Conservation (phyloP, 345 rosid species). For the Firmiana major region DNA sequence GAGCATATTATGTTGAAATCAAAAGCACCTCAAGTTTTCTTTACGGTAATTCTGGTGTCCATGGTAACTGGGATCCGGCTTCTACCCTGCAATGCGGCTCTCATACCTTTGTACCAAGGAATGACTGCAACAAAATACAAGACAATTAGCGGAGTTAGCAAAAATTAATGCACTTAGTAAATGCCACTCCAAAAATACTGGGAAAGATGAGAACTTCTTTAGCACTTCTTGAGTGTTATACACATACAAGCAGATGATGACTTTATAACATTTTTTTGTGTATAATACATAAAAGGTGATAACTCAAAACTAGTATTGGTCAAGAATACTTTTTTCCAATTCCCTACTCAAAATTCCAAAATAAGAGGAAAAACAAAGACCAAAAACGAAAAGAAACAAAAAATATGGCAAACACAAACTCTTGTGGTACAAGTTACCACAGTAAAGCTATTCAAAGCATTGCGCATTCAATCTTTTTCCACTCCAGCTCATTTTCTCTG, state of each 20-base stretch:
- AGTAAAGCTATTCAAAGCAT: background rate
- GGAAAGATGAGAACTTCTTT: background rate
- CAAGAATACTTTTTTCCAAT: background rate
- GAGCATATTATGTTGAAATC: conserved; percentile 27
- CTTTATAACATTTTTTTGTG: background rate
- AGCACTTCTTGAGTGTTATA: background rate
- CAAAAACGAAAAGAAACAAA: too few relatives aligned
- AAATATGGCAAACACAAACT: background rate
- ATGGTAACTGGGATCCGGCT: background rate
- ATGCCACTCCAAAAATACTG: background rate
- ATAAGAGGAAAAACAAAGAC: background rate
- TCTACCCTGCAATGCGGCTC: conserved; percentile 4
- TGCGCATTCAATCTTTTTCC: background rate
- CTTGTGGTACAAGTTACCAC: background rate
- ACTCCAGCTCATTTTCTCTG: background rate
- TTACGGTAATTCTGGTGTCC: conserved; percentile 13
- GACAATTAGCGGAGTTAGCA: background rate
- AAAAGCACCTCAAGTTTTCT: conserved; percentile 29
- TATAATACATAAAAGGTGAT: background rate
- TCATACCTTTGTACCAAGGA: conserved; percentile 54
- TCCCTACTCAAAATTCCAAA: background rate
- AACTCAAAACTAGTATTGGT: background rate
- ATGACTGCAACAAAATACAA: conserved; percentile 36
- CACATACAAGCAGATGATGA: background rate
- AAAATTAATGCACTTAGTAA: background rate